phyloP scores from a whole-genome alignment of 495 filamentous ascomycete genomes.

The Rostrohypoxylon terebratum region DNA sequence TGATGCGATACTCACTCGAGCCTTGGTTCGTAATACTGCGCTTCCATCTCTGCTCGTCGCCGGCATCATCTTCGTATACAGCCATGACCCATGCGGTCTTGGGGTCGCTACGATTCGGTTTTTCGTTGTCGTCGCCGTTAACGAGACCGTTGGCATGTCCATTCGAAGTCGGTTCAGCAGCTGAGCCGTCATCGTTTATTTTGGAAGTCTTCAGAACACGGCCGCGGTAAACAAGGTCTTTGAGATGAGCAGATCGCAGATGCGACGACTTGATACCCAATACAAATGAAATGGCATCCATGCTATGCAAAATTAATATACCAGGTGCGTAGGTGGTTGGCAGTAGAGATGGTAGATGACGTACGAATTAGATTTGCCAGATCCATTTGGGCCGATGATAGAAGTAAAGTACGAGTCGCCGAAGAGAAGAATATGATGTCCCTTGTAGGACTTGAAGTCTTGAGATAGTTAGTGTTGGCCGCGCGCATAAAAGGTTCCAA shows the following conservation, averaged over 20 bases:
- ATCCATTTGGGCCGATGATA: conserved; percentile 99
- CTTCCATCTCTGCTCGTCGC: conserved; percentile 96
- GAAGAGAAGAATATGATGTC: conserved; percentile 90
- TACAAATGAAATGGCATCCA: conserved; percentile 99
- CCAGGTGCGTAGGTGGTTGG: neutral
- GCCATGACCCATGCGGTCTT: conserved; percentile 98
- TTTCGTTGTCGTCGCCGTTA: conserved; percentile 67
- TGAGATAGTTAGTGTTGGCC: conserved; percentile 44
- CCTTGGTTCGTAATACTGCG: conserved; percentile 89
- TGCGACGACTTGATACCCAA: conserved; percentile 98
- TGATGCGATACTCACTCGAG: conserved; percentile 95
- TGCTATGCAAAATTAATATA: conserved; percentile 63
- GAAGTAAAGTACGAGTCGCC: conserved; percentile 99
- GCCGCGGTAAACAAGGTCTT: conserved; percentile 95
- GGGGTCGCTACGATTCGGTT: conserved; percentile 74
- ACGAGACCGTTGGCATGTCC: conserved; percentile 66
- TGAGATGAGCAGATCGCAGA: conserved; percentile 92
- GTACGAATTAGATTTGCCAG: conserved; percentile 99
- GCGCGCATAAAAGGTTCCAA: conserved; percentile 16
- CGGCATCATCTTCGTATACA: conserved; percentile 97
- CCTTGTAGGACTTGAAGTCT: conserved; percentile 99
- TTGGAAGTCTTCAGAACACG: conserved; percentile 91
- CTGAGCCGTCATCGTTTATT: conserved; percentile 87
- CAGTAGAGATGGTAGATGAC: conserved; percentile 47
- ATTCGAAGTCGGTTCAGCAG: conserved; percentile 66